A percentile compares a stretch with the other conserved stretches of the same genome.
phyloP scores from a whole-genome alignment of 75 land plant genomes.

The Sequoia sempervirens region DNA sequence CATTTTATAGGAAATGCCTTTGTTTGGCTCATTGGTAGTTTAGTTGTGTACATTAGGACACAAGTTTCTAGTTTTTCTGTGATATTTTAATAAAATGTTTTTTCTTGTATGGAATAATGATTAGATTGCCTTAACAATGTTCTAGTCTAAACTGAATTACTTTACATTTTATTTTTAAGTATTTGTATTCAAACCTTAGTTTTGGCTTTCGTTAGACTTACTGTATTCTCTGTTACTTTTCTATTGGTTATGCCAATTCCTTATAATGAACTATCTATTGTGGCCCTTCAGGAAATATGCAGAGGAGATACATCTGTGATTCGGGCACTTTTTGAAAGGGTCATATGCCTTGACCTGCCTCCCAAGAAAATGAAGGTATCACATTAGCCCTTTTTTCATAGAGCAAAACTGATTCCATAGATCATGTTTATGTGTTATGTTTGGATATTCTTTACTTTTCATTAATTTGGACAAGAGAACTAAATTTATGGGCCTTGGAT shows the following conservation, averaged over 20 bases:
- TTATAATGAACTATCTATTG: background rate
- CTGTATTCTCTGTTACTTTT: background rate
- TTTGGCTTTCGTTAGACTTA: background rate
- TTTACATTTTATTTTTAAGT: background rate
- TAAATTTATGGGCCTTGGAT: background rate
- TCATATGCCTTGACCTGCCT: constrained; percentile 65
- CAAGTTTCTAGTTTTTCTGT: background rate
- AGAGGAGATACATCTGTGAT: constrained; percentile 58
- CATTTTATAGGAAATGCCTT: background rate
- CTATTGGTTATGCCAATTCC: background rate
- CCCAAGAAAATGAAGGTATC: constrained; percentile 87
- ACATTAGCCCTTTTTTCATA: background rate
- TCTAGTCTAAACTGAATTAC: background rate
- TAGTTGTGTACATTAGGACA: background rate
- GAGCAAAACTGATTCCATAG: background rate
- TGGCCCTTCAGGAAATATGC: constrained; percentile 61
- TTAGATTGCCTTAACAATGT: background rate
- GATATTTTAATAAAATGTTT: background rate
- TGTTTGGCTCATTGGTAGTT: background rate
- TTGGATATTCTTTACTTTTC: background rate
- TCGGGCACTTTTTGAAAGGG: constrained; percentile 89
- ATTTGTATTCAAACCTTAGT: background rate
- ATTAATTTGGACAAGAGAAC: constrained; percentile 1
- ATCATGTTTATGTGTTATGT: background rate
- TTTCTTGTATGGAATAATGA: background rate